Conservation (phyloP, 192 early-diverging fungal genomes). For the Coemansia guatemalensis region DNA sequence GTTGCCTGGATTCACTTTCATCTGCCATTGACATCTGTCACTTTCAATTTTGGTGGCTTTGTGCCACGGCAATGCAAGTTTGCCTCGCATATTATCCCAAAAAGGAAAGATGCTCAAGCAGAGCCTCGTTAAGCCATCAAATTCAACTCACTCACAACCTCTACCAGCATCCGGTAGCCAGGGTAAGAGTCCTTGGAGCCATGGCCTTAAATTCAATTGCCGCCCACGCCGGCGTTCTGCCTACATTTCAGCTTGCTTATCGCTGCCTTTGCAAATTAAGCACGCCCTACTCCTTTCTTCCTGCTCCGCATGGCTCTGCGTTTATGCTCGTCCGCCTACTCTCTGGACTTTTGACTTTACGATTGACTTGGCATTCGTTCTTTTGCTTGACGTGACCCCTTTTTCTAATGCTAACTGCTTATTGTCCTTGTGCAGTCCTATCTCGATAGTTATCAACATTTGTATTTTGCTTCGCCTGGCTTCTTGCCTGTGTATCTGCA, state of each 20-base stretch:
- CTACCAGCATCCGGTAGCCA: background rate
- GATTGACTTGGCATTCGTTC: background rate
- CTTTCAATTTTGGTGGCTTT: background rate
- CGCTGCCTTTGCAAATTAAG: background rate
- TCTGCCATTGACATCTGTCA: background rate
- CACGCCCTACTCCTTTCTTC: background rate
- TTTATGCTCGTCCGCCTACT: background rate
- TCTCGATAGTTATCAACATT: background rate
- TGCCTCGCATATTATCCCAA: background rate
- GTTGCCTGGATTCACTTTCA: background rate
- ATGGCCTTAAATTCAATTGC: background rate
- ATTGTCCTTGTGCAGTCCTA: background rate
- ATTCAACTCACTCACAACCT: background rate
- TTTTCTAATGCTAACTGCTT: background rate
- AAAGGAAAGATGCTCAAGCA: background rate
- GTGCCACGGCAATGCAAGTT: background rate
- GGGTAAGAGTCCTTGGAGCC: background rate
- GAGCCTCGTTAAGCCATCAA: background rate
- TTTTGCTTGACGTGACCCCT: background rate
- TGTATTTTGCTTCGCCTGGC: background rate
- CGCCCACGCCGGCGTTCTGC: background rate
- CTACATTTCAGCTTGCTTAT: background rate
- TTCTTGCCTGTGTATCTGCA: background rate
- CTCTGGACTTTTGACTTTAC: background rate
- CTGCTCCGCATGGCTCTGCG: background rate